phyloP scores from a whole-genome alignment of 164 flowering plant genomes.

The Annona squamosa region DNA sequence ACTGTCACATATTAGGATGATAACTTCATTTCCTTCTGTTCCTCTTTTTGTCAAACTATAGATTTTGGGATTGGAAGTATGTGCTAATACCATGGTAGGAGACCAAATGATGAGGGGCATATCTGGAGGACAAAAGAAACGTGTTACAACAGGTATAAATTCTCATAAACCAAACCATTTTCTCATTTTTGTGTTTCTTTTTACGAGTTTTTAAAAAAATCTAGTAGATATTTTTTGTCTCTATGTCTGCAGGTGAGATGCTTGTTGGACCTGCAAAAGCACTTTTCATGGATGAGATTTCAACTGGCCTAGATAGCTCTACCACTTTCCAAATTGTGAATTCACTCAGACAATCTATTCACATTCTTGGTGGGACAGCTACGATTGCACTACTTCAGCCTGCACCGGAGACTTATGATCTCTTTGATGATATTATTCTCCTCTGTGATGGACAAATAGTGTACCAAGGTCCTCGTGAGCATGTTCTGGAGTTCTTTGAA shows the following conservation, averaged over 20 bases:
- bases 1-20: too few relatives aligned
- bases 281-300: constrained; percentile 16
- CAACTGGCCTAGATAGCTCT: constrained; percentile 54
- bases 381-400: constrained; percentile 75
- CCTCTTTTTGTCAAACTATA: constrained; percentile 3
- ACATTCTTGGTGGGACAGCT: constrained; percentile 54
- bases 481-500: constrained; percentile 57
- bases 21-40: neutral
- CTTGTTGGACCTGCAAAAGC: constrained; percentile 15
- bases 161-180: neutral
- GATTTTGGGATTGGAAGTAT: constrained; percentile 25
- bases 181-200: neutral
- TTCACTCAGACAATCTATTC: constrained; percentile 41
- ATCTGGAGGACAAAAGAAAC: constrained; percentile 27
- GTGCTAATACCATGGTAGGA: constrained; percentile 27
- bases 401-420: constrained; percentile 67
- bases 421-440: constrained; percentile 68
- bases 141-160: constrained; percentile 23
- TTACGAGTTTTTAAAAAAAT: too few relatives aligned
- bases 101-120: constrained; percentile 25
- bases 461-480: constrained; percentile 64
- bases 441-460: constrained; percentile 61
- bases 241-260: constrained; percentile 9
- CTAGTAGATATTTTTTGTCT: neutral
- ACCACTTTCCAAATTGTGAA: constrained; percentile 65